phyloP scores from a whole-genome alignment of 805 yeast species.

The Phaffomyces thermotolerans region DNA sequence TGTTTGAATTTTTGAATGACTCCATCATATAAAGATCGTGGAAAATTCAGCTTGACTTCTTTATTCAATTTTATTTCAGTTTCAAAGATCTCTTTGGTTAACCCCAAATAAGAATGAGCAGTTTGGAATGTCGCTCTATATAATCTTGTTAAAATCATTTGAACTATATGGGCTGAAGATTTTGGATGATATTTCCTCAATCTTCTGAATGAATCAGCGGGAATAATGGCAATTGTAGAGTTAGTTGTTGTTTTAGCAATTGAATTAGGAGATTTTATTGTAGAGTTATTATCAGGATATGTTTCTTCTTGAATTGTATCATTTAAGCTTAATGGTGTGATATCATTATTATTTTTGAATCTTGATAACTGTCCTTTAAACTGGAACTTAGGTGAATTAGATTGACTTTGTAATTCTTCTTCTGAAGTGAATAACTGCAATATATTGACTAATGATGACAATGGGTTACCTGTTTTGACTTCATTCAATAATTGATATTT shows the following conservation, averaged over 20 bases:
- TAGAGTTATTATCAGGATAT: background rate
- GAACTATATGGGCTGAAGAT: conserved; percentile 89
- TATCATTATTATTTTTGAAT: conserved; percentile 7
- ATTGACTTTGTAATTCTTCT: conserved; percentile 11
- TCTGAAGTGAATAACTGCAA: conserved; percentile 62
- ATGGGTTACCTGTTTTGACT: conserved; percentile 76
- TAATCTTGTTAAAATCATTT: conserved; percentile 79
- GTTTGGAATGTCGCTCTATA: conserved; percentile 90
- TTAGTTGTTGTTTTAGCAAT: conserved; percentile 69
- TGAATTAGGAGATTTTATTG: conserved; percentile 25
- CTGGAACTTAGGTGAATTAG: conserved; percentile 4
- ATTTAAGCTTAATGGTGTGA: conserved; percentile 16
- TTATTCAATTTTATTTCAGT: conserved; percentile 65
- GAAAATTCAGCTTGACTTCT: conserved; percentile 42
- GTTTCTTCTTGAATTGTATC: conserved; percentile 1
- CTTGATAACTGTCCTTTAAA: background rate
- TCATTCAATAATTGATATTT: conserved; percentile 71
- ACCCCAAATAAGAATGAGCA: conserved; percentile 77
- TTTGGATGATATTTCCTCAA: conserved; percentile 73
- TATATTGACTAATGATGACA: conserved; percentile 77
- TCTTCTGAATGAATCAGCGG: conserved; percentile 70
- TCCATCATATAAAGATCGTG: conserved; percentile 55
- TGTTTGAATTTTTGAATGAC: conserved; percentile 37
- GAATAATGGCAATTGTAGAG: conserved; percentile 89
- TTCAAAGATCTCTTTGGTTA: conserved; percentile 72